These are phyloP conservation scores for Crithidia acanthocephali DNA, from an alignment of 208 protist genomes.

Conservation along the genomic window DNA sequence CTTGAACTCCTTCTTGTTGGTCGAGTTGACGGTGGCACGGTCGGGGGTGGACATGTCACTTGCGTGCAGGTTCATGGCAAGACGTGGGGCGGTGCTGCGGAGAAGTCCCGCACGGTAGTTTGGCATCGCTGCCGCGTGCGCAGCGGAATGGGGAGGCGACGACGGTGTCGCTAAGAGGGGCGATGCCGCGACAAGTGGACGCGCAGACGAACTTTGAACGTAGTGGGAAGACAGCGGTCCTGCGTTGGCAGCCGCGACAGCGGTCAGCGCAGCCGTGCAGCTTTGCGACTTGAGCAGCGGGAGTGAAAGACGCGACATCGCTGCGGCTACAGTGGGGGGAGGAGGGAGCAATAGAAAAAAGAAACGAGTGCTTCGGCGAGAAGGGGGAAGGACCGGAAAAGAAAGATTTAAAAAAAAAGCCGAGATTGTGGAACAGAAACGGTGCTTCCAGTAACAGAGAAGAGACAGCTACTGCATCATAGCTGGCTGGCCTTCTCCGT, in stretches of 20 bases:
- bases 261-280: background rate
- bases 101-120: constrained; percentile 19
- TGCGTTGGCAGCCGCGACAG: background rate
- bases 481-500: no score
- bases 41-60: constrained; percentile 90
- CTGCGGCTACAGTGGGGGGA: background rate
- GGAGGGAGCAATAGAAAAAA: constrained; percentile 1
- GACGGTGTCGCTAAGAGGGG: background rate
- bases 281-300: constrained; percentile 6
- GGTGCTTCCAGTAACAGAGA: background rate
- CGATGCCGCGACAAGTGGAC: background rate
- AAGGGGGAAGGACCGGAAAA: background rate
- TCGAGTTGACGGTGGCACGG: constrained; percentile 72
- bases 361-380: background rate
- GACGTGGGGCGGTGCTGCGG: constrained; percentile 23
- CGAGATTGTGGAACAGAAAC: background rate
- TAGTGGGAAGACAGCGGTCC: background rate
- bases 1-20: constrained; percentile 87
- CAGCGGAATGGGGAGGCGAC: background rate
- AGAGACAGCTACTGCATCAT: no score
- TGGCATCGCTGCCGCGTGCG: background rate
- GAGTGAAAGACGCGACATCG: constrained; percentile 6
- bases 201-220: background rate
- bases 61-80: constrained; percentile 71
- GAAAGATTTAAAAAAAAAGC: background rate